Conservation (phyloP, 495 filamentous ascomycete genomes). For the Ramalina peruviana region DNA sequence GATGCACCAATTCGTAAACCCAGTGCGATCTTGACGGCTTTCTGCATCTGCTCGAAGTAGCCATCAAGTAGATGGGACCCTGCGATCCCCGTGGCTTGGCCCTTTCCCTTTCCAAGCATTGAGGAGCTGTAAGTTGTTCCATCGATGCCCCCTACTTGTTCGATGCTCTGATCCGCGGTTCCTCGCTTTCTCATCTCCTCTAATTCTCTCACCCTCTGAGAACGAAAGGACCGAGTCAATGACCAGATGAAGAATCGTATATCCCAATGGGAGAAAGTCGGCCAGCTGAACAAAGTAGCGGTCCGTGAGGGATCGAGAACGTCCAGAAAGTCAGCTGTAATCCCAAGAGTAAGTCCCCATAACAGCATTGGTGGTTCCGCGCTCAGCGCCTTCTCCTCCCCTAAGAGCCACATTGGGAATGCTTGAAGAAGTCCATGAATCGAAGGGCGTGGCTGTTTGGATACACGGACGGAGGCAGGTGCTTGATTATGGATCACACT, state of each 20-base stretch:
- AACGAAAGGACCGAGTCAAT: slow-evolving; percentile 46
- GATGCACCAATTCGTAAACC: slow-evolving; percentile 16
- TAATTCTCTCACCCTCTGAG: slow-evolving; percentile 34
- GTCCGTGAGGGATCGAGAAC: slow-evolving; percentile 51
- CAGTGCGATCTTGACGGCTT: slow-evolving; percentile 43
- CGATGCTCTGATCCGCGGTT: slow-evolving; percentile 19
- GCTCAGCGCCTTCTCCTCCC: not conserved
- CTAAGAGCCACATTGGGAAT: slow-evolving; percentile 2
- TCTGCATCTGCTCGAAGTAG: slow-evolving; percentile 50
- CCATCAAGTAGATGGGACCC: slow-evolving; percentile 53
- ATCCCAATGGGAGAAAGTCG: slow-evolving; percentile 58
- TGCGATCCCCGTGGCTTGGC: slow-evolving; percentile 22
- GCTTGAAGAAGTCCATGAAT: not conserved
- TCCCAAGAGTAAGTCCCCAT: slow-evolving; percentile 64
- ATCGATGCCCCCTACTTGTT: slow-evolving; percentile 32
- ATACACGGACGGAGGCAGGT: too few relatives aligned
- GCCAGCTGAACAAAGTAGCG: slow-evolving; percentile 52
- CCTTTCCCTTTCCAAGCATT: slow-evolving; percentile 16
- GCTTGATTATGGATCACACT: slow-evolving; percentile 27
- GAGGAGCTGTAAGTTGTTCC: slow-evolving; percentile 16
- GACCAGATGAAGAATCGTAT: slow-evolving; percentile 44
- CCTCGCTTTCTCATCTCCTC: slow-evolving; percentile 4
- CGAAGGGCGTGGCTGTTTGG: not conserved
- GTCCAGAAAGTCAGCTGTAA: slow-evolving; percentile 60
- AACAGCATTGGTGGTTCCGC: slow-evolving; percentile 43